These are phyloP conservation scores for Boletus coffeatus DNA, from an alignment of 1,284 basidiomycete genomes.

Conservation along the genomic window DNA sequence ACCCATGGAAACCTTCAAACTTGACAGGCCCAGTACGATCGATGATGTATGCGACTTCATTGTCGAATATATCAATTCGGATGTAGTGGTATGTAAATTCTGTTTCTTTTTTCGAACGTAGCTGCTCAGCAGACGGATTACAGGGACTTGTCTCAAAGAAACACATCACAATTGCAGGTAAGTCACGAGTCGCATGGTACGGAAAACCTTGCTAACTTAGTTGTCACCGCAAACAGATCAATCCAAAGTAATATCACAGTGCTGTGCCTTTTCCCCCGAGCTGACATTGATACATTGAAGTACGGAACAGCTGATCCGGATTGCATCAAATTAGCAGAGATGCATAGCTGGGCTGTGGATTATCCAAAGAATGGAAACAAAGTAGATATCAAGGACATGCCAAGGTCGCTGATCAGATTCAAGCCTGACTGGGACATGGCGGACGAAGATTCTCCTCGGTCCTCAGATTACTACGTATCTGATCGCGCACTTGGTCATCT, in stretches of 20 bases:
- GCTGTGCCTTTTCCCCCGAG: background rate
- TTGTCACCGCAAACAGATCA: conserved; percentile 44
- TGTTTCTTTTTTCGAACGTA: background rate
- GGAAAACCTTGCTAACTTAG: background rate
- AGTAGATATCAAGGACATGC: conserved; percentile 51
- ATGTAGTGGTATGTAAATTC: conserved; percentile 49
- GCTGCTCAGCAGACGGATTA: conserved; percentile 3
- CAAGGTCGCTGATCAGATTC: conserved; percentile 46
- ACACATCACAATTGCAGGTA: conserved; percentile 68
- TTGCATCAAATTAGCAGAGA: conserved; percentile 59
- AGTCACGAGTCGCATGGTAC: background rate
- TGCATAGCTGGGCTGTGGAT: conserved; percentile 69
- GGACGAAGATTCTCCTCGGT: conserved; percentile 51
- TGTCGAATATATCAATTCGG: conserved; percentile 78
- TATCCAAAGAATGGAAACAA: conserved; percentile 69
- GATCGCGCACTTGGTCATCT: conserved; percentile 61
- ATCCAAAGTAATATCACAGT: conserved; percentile 43
- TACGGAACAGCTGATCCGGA: conserved; percentile 58
- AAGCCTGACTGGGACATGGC: conserved; percentile 76
- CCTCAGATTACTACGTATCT: conserved; percentile 66
- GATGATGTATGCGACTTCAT: conserved; percentile 79
- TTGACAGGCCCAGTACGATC: conserved; percentile 56
- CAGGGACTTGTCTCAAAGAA: conserved; percentile 65
- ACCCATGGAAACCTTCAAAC: conserved; percentile 33
- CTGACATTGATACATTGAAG: conserved; percentile 30